A percentile compares a stretch with the other conserved stretches of the same genome.
Conservation (phyloP, 371 early-diverging fungal genomes). For the Mucor ambiguus region DNA sequence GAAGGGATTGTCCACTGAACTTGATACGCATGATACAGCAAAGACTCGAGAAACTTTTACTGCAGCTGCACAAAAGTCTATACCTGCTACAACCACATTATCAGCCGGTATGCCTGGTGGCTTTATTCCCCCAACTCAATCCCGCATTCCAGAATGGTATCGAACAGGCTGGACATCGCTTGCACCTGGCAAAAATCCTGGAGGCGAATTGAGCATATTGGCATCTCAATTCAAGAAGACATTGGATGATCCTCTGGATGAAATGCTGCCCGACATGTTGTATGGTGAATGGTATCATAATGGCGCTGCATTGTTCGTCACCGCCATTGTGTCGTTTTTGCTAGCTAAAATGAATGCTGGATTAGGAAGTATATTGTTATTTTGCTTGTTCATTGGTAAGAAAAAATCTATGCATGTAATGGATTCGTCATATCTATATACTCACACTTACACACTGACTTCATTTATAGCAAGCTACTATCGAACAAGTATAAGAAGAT, state of each 20-base stretch:
- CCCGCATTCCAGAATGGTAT: slow-evolving; percentile 44
- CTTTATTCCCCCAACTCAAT: slow-evolving; percentile 1
- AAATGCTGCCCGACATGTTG: slow-evolving; percentile 17
- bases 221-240: slow-evolving; percentile 24
- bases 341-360: slow-evolving; percentile 56
- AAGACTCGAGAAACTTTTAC: slow-evolving; percentile 31
- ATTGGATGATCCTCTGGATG: slow-evolving; percentile 21
- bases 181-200: slow-evolving; percentile 25
- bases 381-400: slow-evolving; percentile 56
- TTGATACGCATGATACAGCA: slow-evolving; percentile 34
- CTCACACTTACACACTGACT: background rate
- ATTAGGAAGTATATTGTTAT: slow-evolving; percentile 48
- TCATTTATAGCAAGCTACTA: slow-evolving; percentile 64
- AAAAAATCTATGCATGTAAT: slow-evolving; percentile 11
- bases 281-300: slow-evolving; percentile 41
- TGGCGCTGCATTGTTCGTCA: slow-evolving; percentile 35
- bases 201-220: slow-evolving; percentile 28
- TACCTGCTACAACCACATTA: slow-evolving; percentile 12
- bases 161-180: slow-evolving; percentile 45
- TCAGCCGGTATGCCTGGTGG: slow-evolving; percentile 27
- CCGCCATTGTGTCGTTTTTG: slow-evolving; percentile 39
- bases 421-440: background rate
- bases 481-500: slow-evolving; percentile 65
- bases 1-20: slow-evolving; percentile 37
- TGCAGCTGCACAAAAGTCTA: slow-evolving; percentile 40